phyloP scores from a whole-genome alignment of 2,329 filamentous ascomycete species.

The Fusarium caatingaense region DNA sequence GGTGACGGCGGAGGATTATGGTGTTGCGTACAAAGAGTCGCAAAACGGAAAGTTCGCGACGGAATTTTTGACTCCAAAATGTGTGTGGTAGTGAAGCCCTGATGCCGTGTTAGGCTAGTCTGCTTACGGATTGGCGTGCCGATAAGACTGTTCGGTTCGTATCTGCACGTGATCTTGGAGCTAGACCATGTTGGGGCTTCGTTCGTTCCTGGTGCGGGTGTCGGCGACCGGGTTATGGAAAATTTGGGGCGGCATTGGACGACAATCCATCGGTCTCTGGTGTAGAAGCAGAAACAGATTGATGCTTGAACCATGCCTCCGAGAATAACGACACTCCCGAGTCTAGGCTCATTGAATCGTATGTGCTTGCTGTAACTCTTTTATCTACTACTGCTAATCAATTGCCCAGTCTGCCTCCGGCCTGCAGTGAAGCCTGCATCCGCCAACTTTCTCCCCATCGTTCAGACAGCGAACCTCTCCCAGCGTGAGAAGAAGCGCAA shows the following conservation, averaged over 20 bases:
- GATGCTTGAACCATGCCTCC: conserved; percentile 69
- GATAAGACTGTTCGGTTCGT: neutral
- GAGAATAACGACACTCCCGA: conserved; percentile 70
- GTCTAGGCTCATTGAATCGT: conserved; percentile 71
- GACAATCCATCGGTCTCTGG: conserved; percentile 39
- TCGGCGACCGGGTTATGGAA: conserved; percentile 45
- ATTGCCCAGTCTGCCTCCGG: conserved; percentile 68
- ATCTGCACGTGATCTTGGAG: conserved; percentile 46
- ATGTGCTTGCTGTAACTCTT: conserved; percentile 46
- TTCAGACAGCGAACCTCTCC: conserved; percentile 73
- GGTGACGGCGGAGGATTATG: conserved; percentile 45
- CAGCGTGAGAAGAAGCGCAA: conserved; percentile 72
- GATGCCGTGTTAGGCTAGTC: conserved; percentile 49
- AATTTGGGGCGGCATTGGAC: conserved; percentile 49
- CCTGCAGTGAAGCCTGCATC: conserved; percentile 60
- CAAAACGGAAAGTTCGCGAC: conserved; percentile 58
- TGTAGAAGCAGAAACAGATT: conserved; percentile 40
- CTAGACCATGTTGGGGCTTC: conserved; percentile 41
- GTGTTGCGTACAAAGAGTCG: conserved; percentile 45
- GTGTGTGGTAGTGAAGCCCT: conserved; percentile 54
- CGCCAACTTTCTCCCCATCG: conserved; percentile 66
- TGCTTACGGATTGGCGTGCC: conserved; percentile 27
- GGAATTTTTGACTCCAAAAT: conserved; percentile 52
- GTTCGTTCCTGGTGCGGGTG: conserved; percentile 6
- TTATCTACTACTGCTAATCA: conserved; percentile 39